Conservation (phyloP, 306 rosid species). For the Carpinus fangiana region DNA sequence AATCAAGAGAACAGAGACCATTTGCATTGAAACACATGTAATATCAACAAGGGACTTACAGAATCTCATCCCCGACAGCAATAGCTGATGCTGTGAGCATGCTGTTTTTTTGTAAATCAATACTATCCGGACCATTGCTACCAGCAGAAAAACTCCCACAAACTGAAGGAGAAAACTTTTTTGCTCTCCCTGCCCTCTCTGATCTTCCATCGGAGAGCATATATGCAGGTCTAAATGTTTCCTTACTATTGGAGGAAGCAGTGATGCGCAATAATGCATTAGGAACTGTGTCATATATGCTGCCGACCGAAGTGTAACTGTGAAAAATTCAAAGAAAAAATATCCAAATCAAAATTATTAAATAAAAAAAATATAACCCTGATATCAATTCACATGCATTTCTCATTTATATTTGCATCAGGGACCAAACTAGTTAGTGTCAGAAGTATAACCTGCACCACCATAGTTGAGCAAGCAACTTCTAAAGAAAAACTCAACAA, state of each 20-base stretch:
- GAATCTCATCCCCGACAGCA: constrained; percentile 92
- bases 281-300: constrained; percentile 85
- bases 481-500: constrained; percentile 8
- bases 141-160: constrained; percentile 37
- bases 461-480: constrained; percentile 1
- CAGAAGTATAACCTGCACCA: background rate
- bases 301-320: constrained; percentile 96
- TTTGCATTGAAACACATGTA: constrained; percentile 21
- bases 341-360: constrained; percentile 3
- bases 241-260: constrained; percentile 40
- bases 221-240: constrained; percentile 81
- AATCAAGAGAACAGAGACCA: constrained; percentile 19
- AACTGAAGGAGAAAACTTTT: constrained; percentile 53
- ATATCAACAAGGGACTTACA: constrained; percentile 65
- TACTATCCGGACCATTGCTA: constrained; percentile 54
- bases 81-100: constrained; percentile 72
- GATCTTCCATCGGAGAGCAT: constrained; percentile 90
- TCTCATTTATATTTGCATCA: constrained; percentile 19
- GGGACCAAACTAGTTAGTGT: background rate
- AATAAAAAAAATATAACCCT: constrained; percentile 27
- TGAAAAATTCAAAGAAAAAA: constrained; percentile 24
- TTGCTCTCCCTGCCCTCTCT: constrained; percentile 93
- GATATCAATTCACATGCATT: constrained; percentile 22
- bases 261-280: constrained; percentile 62
- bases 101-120: constrained; percentile 51